phyloP scores from a whole-genome alignment of 1,284 basidiomycete species.

The Xerocomus amazonicus region DNA sequence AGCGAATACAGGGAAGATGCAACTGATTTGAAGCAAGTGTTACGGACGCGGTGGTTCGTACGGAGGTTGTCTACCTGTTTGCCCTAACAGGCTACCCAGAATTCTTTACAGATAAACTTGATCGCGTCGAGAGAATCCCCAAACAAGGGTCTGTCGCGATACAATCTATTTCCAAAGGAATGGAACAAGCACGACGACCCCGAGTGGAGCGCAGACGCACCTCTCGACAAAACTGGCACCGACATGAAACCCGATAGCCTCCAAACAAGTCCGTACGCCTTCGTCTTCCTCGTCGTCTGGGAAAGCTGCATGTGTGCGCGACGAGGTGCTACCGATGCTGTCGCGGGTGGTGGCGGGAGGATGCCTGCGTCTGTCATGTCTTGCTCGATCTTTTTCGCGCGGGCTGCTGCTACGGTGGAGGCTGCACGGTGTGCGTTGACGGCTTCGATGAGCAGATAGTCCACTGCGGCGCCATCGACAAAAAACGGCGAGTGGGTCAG shows the following conservation, averaged over 20 bases:
- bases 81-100: slow-evolving; percentile 86
- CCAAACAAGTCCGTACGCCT: slow-evolving; percentile 64
- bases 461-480: slow-evolving; percentile 77
- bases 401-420: slow-evolving; percentile 61
- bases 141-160: slow-evolving; percentile 72
- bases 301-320: slow-evolving; percentile 14
- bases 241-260: slow-evolving; percentile 82
- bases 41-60: slow-evolving; percentile 83
- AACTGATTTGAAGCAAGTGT: too few species aligned
- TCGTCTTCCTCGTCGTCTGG: slow-evolving; percentile 60
- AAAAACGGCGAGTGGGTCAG: slow-evolving; percentile 56
- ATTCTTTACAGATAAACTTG: slow-evolving; percentile 40
- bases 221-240: slow-evolving; percentile 84
- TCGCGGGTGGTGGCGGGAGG: slow-evolving; percentile 47
- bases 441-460: slow-evolving; percentile 82
- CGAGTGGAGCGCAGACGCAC: slow-evolving; percentile 40
- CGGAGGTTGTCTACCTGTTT: slow-evolving; percentile 95
- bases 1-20: too few species aligned
- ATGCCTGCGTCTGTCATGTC: slow-evolving; percentile 75
- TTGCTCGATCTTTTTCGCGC: slow-evolving; percentile 61
- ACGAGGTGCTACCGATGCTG: slow-evolving; percentile 19
- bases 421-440: slow-evolving; percentile 70
- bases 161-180: slow-evolving; percentile 48
- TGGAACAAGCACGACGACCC: too few species aligned
- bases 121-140: slow-evolving; percentile 64